Base-by-base conservation (phyloP, 2,329 filamentous ascomycete species). In the Leptographium radiaticola region DNA sequence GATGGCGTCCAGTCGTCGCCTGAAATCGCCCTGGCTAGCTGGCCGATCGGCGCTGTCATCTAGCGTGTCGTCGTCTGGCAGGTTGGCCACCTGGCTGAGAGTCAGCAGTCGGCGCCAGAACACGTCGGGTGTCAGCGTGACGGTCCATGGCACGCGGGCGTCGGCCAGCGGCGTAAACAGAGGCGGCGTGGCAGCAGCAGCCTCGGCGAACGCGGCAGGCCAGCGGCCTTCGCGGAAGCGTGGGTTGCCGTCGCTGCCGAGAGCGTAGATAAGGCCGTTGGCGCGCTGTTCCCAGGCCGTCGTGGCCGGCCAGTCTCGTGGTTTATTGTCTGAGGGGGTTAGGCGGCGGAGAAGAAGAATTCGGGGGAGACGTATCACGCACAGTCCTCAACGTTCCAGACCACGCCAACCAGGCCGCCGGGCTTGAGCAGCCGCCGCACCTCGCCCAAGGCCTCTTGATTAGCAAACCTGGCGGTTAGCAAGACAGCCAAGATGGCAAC, bases 361-460 rank as follows among this genome's bases (percentile, higher is more conserved):
- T n/a, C 6, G 8, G 36, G n/a, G 16, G 11, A 51, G 15, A 33
- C 38, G 49, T 12, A 45, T 9, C 7, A 16, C 10, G 44, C 53
- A 68, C 75, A 87, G 59, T 86, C 81, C 64, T 87, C 84, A 56
- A 83, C 71, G 60, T 87, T 88, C 85, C 86, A 89, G 52, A 89
- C 81, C 64, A 86, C 66, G 15, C 80, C 84, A 33, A 89, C 70
- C 33, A 72, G 71, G 8, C 76, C 77, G 8, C 75, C 75, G 0
- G 80, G 80, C 61, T 75, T 76, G 49, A 89, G 67, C 0, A 85
- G 75, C 48, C 84, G 76, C 59, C 80, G 75, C 8, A 89, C 83
- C 60, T 87, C 83, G 47, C 70, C 66, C 33, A 89, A 68, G 0
- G 83, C 71, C 39, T 78, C 73, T 44, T 75, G 68, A 52, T 75